phyloP scores from a whole-genome alignment of 805 yeast species.

The Kodamaea neixiangensis region DNA sequence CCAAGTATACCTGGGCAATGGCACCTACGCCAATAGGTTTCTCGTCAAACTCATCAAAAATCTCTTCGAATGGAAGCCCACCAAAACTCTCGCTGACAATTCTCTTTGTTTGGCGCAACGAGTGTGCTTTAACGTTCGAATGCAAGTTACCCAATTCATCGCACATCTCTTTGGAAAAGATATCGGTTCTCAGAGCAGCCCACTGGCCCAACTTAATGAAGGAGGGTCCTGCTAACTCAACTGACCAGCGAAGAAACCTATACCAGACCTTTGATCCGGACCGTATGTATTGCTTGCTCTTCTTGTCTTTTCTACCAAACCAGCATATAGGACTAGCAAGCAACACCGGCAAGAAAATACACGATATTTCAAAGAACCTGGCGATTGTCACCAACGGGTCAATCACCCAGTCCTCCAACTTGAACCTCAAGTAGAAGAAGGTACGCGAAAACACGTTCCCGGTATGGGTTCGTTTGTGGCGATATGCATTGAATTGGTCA shows the following conservation, averaged over 20 bases:
- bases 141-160: conserved; percentile 75
- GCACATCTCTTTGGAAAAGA: conserved; percentile 80
- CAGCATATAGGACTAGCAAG: conserved; percentile 63
- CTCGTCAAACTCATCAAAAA: conserved; percentile 76
- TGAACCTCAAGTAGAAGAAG: conserved; percentile 43
- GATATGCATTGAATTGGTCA: conserved; percentile 33
- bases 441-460: conserved; percentile 29
- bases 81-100: conserved; percentile 60
- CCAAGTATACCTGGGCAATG: conserved; percentile 92
- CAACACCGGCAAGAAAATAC: conserved; percentile 70
- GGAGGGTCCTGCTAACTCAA: conserved; percentile 90
- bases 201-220: conserved; percentile 94
- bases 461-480: conserved; percentile 26
- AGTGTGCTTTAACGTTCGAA: conserved; percentile 79
- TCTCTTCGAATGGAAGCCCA: conserved; percentile 58
- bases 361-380: conserved; percentile 68
- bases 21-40: conserved; percentile 96
- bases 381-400: conserved; percentile 71
- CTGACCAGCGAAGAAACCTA: conserved; percentile 56
- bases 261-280: conserved; percentile 76
- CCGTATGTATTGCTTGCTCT: conserved; percentile 31
- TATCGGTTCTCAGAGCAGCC: conserved; percentile 97
- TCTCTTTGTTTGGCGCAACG: conserved; percentile 57
- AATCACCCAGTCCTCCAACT: conserved; percentile 52
- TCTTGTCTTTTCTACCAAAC: conserved; percentile 50